phyloP scores from a whole-genome alignment of 2,329 filamentous ascomycete genomes.

The Pseudopyricularia javanii region DNA sequence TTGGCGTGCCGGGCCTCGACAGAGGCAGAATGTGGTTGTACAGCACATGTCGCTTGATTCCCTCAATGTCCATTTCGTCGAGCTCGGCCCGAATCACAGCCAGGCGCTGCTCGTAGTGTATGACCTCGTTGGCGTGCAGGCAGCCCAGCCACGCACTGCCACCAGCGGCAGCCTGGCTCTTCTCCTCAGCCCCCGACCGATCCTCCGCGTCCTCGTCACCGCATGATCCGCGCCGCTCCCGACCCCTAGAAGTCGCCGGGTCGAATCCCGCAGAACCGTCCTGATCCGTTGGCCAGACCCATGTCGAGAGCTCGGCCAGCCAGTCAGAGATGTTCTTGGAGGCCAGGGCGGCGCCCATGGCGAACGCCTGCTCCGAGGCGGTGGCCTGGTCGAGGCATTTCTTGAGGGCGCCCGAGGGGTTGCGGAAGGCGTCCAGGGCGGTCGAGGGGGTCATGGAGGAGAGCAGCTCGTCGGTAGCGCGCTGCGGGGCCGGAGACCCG shows the following conservation, averaged over 20 bases:
- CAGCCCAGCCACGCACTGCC: slow-evolving; percentile 52
- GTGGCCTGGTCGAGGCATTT: slow-evolving; percentile 51
- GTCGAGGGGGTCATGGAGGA: slow-evolving; percentile 47
- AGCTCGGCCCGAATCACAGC: slow-evolving; percentile 61
- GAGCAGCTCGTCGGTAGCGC: slow-evolving; percentile 44
- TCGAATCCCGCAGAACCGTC: slow-evolving; percentile 42
- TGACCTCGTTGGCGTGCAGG: slow-evolving; percentile 50
- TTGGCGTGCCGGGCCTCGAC: slow-evolving; percentile 37
- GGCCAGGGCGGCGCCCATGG: slow-evolving; percentile 55
- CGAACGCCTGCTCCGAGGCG: slow-evolving; percentile 56
- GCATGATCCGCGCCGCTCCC: slow-evolving; percentile 17
- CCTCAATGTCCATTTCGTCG: slow-evolving; percentile 63
- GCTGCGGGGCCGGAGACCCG: slow-evolving; percentile 32
- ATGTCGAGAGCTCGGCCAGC: slow-evolving; percentile 56
- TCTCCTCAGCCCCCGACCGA: neutral
- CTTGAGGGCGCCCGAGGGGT: slow-evolving; percentile 38
- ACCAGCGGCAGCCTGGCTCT: neutral
- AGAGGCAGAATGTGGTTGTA: slow-evolving; percentile 61
- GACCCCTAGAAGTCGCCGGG: slow-evolving; percentile 27
- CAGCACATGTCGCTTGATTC: slow-evolving; percentile 79
- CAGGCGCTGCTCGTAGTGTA: slow-evolving; percentile 58
- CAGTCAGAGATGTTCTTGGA: slow-evolving; percentile 62
- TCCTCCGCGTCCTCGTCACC: neutral
- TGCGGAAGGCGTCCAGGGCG: slow-evolving; percentile 47
- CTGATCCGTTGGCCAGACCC: slow-evolving; percentile 39